Percentiles rank a stretch among this genome's conserved stretches.
Conservation (phyloP, 164 flowering plant genomes). For the Akebia trifoliata region DNA sequence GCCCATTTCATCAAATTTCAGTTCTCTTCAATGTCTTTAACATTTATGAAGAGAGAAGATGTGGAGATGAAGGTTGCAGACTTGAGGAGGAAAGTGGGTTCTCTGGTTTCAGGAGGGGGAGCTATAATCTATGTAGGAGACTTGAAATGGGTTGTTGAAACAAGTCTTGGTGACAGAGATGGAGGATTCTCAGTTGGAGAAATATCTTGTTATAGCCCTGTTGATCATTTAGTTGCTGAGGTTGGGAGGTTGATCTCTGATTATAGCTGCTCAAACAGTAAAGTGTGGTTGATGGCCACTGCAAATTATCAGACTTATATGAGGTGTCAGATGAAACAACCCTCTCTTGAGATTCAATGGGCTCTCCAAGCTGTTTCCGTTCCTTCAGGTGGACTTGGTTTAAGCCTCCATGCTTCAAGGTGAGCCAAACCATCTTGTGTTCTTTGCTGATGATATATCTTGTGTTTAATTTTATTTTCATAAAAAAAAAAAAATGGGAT, state of each 20-base stretch:
- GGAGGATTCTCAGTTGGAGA: too few species aligned
- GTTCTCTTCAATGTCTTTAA: conserved; percentile 47
- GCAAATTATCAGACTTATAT: conserved; percentile 71
- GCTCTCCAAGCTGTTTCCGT: conserved; percentile 73
- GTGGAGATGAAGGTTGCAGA: conserved; percentile 51
- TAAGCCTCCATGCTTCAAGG: conserved; percentile 79
- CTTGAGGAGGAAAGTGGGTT: conserved; percentile 53
- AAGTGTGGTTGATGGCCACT: conserved; percentile 67
- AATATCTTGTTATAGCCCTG: conserved; percentile 39
- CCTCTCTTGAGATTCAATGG: conserved; percentile 76
- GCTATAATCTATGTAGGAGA: conserved; percentile 71
- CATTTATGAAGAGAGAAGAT: conserved; percentile 70
- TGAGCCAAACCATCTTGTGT: conserved; percentile 20
- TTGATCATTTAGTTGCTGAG: conserved; percentile 55
- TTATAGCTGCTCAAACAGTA: conserved; percentile 27
- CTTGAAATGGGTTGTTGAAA: conserved; percentile 64
- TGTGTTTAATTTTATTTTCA: not conserved
- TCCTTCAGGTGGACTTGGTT: conserved; percentile 70
- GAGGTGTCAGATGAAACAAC: conserved; percentile 67
- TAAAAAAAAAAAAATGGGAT: too few species aligned
- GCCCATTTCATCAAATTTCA: conserved; percentile 51
- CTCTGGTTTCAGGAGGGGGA: conserved; percentile 38
- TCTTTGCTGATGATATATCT: not conserved
- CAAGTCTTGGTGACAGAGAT: conserved; percentile 9
- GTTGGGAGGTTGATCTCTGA: conserved; percentile 53